Base-by-base conservation (phyloP, 2,329 filamentous ascomycete genomes). In the Pseudonectria foliicola region DNA sequence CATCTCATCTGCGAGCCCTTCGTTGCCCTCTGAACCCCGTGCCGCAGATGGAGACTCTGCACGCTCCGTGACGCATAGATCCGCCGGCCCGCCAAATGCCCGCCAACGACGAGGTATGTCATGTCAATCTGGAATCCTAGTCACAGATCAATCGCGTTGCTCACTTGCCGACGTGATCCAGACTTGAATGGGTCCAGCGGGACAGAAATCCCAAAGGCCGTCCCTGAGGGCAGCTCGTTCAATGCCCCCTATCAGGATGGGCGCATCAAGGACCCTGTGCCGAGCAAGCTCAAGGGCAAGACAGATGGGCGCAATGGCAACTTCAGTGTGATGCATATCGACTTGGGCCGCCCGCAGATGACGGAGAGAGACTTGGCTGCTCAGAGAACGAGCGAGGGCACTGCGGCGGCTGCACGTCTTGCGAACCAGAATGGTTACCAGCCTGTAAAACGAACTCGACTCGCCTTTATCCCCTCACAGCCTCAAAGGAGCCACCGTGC, bases 281-380 rank as follows among this genome's bases (percentile, higher is more conserved):
- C 77, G 4, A 76, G 69, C 54, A 80, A 78, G 53, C 61, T 80
- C 35, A 76, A 79, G 50, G 73, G 73, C 40, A 73, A 71, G 44
- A 70, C 71, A 13, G 67, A 72, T 43, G 62, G 64, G 16, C 70
- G 68, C 47, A 73, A 72, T 40, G 76, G 76, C 18, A 78, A 77
- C 45, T 81, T 81, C 52, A 64, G 67, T 29, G 73, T 80, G 27
- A 77, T 81, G 68, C 73, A 78, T 37, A 77, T 81, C 63, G 67
- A 71, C 24, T 61, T 74, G 16, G 49, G 60, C 37, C 64, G 59
- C 50, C 58, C 62, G 42, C 64, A 68, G 38, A 64, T 67, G 26
- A 60, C 68, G 33, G 62, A 68, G 27, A 63, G 72, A 31, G 66
- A 71, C 49, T 68, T 69, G 33, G 68, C 73, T 29, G 75, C 75